Evolutionary conservation across 345 rosid species (phyloP).

Genomic region (Laguncularia racemosa): DNA sequence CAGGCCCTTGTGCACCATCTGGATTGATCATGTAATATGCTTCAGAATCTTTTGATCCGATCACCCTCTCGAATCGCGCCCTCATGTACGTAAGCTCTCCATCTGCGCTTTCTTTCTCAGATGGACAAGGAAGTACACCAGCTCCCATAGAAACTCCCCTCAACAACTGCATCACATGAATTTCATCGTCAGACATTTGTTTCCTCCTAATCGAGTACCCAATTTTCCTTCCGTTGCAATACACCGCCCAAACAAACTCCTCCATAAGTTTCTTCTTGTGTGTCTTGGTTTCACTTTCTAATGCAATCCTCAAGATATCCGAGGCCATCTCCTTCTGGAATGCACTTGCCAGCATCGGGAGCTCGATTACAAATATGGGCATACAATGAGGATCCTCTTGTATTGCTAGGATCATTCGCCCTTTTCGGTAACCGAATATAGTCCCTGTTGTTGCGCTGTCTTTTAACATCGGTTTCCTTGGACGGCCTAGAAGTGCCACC

Average conservation of each 20-base stretch:
- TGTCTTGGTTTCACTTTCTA: conserved; percentile 84
- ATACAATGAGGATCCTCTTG: conserved; percentile 91
- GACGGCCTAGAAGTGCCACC: conserved; percentile 73
- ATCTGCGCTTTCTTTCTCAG: conserved; percentile 42
- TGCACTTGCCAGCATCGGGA: conserved; percentile 60
- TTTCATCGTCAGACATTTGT: conserved; percentile 77
- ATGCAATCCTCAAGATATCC: conserved; percentile 70
- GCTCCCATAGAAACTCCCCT: conserved; percentile 98
- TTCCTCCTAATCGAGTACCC: conserved; percentile 89
- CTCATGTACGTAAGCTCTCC: conserved; percentile 89
- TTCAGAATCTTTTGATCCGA: conserved; percentile 89
- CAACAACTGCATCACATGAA: conserved; percentile 74
- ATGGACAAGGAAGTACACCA: conserved; percentile 76
- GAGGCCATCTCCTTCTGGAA: conserved; percentile 94
- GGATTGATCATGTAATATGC: conserved; percentile 94
- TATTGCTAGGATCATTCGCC: conserved; percentile 69
- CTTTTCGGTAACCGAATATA: conserved; percentile 78
- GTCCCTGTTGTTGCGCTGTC: conserved; percentile 85
- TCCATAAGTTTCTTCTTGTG: conserved; percentile 71
- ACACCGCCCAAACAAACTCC: conserved; percentile 92
- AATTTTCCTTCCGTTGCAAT: conserved; percentile 77
- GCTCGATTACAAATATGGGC: conserved; percentile 78
- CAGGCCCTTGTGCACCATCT: conserved; percentile 79
- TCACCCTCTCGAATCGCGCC: conserved; percentile 79
- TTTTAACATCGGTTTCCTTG: conserved; percentile 62